Evolutionary conservation across 2,329 filamentous ascomycete genomes (phyloP).

Genomic region (Epichloe coenophiala): DNA sequence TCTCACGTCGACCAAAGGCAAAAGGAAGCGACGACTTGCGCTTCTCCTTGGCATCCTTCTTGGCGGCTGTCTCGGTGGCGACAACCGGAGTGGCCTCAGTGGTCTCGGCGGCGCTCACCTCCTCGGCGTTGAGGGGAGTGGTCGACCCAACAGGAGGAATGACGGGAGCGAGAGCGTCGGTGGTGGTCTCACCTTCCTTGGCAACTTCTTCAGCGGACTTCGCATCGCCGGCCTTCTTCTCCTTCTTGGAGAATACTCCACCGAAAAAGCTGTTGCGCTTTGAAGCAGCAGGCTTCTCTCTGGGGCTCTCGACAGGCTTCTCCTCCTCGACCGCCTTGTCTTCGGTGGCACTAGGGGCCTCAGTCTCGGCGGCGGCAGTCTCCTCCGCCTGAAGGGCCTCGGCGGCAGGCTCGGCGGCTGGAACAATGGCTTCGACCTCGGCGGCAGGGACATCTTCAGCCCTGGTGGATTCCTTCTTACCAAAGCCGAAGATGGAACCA

Average conservation of each 20-base stretch:
- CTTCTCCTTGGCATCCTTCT: constrained; percentile 64
- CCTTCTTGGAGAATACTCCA: constrained; percentile 36
- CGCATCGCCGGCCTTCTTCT: constrained; percentile 44
- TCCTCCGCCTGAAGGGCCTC: constrained; percentile 23
- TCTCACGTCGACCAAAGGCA: constrained; percentile 67
- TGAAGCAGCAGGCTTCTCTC: constrained; percentile 34
- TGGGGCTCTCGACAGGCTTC: constrained; percentile 26
- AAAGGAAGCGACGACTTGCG: constrained; percentile 68
- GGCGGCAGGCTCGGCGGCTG: constrained; percentile 22
- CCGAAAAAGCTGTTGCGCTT: constrained; percentile 48
- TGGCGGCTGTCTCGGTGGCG: constrained; percentile 38
- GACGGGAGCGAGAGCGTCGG: constrained; percentile 41
- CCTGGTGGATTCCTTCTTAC: constrained; percentile 34
- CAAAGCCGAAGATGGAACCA: constrained; percentile 48
- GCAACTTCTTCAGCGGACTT: constrained; percentile 26
- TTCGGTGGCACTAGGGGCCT: constrained; percentile 15
- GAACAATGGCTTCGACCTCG: constrained; percentile 19
- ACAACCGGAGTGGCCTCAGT: constrained; percentile 31
- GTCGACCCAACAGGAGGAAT: constrained; percentile 46
- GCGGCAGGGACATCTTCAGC: constrained; percentile 19
- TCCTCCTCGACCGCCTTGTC: constrained; percentile 23
- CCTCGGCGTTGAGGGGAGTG: constrained; percentile 42
- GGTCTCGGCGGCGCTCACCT: constrained; percentile 37
- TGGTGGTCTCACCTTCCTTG: constrained; percentile 29
- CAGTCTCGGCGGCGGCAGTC: constrained; percentile 21